Conservation (phyloP, 441 rosid genomes). For the Manihot esculenta region DNA sequence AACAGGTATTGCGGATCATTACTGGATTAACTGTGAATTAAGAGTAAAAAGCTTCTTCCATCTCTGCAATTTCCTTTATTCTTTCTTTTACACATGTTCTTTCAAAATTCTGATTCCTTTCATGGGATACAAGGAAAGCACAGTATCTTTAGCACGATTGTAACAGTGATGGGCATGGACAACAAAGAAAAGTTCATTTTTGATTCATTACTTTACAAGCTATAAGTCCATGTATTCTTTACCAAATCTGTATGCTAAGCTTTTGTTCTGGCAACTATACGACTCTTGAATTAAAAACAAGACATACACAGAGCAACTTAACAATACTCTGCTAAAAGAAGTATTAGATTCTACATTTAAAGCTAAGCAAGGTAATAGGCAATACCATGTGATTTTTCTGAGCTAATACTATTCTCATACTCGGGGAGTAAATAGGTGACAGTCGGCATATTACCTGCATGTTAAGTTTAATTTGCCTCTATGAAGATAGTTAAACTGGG, state of each 20-base stretch:
- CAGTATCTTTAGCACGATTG: constrained; percentile 21
- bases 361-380: no score
- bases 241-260: background rate
- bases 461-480: no score
- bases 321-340: no score
- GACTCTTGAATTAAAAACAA: no score
- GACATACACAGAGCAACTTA: no score
- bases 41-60: constrained; percentile 31
- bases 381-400: no score
- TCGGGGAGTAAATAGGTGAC: no score
- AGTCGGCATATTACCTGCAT: no score
- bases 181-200: background rate
- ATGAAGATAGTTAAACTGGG: no score
- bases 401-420: no score
- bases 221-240: background rate
- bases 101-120: constrained; percentile 57
- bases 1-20: constrained; percentile 17
- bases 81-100: constrained; percentile 28
- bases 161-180: constrained; percentile 1
- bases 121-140: constrained; percentile 63
- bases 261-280: no score
- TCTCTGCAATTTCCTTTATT: constrained; percentile 37
- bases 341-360: no score
- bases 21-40: constrained; percentile 37
- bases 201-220: constrained; percentile 1